A percentile compares a stretch with the other conserved stretches of the same genome.
Conservation (phyloP, 495 filamentous ascomycete species). For the Penicillium nucicola region DNA sequence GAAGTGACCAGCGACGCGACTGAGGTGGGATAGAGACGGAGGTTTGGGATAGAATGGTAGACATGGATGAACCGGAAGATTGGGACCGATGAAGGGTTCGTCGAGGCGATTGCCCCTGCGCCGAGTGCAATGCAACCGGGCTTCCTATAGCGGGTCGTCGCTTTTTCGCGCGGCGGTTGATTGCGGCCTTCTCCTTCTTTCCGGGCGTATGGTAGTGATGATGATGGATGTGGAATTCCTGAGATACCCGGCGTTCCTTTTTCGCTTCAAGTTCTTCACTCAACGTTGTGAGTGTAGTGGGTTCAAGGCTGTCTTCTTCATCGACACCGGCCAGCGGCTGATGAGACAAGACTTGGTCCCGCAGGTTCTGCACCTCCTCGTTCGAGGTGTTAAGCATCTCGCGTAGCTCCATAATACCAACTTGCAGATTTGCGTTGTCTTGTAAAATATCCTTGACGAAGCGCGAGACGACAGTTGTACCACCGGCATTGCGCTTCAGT, state of each 20-base stretch:
- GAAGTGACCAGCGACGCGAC: constrained; percentile 60
- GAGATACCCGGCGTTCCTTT: constrained; percentile 50
- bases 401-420: constrained; percentile 83
- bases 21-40: constrained; percentile 56
- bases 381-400: constrained; percentile 93
- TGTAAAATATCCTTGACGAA: constrained; percentile 95
- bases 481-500: constrained; percentile 49
- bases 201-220: constrained; percentile 79
- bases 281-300: constrained; percentile 44
- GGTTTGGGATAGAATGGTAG: constrained; percentile 61
- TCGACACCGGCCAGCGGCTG: constrained; percentile 56
- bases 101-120: constrained; percentile 41
- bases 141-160: constrained; percentile 56
- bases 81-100: constrained; percentile 38
- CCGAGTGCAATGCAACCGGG: constrained; percentile 58
- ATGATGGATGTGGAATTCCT: constrained; percentile 87
- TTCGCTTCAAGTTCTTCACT: constrained; percentile 66
- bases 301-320: constrained; percentile 21
- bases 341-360: constrained; percentile 79
- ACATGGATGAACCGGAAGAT: constrained; percentile 47
- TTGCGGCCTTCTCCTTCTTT: constrained; percentile 49
- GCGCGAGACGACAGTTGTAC: constrained; percentile 73
- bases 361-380: constrained; percentile 81
- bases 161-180: constrained; percentile 63
- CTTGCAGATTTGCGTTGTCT: constrained; percentile 90